Base-by-base conservation (phyloP, 2,329 filamentous ascomycete genomes). In the Microdochium paspali region DNA sequence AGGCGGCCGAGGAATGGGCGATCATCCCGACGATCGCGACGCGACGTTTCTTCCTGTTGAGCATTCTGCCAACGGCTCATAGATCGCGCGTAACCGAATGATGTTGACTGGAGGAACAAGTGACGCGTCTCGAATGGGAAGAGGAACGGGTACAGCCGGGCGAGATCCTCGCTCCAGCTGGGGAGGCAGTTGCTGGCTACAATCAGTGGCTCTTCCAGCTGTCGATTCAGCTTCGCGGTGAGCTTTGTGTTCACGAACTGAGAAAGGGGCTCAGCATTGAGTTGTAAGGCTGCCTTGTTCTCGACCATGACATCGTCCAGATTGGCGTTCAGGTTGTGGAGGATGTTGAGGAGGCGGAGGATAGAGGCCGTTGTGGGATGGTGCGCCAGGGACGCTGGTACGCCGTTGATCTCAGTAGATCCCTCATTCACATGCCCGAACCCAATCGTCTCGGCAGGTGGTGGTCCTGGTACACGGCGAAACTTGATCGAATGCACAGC, bases 231-330 rank as follows among this genome's bases (percentile, higher is more conserved):
- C 69, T 98, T 98, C 1, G 93, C 94, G 0, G 93, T 98, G 31
- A 98, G 78, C 65, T 98, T 98, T 0, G 93, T 96, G 61, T 98
- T 98, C 67, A 98, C 93, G 58, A 98, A 98, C 56, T 97, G 90
- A 2, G 90, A 85, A 44, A 94, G 67, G 0, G 91, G 87, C 65
- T 97, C 91, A 1, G 84, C 76, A 45, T 87, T 87, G 24, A 94
- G 71, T 51, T 80, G 82, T 49, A 86, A 67, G 2, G 78, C 70
- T 46, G 83, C 82, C 58, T 85, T 85, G 57, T 86, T 85, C 51
- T 91, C 86, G 2, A 86, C 79, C 51, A 96, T 66, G 3, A 97
- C 85, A 61, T 97, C 91, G 55, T 96, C 90, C 15, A 96, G 79
- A 51, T 96, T 95, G 26, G 88, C 84, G 59, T 97, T 98, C 53